Evolutionary conservation across 1,139 yeast species (phyloP).

Genomic region (Magnusiomyces sp.): DNA sequence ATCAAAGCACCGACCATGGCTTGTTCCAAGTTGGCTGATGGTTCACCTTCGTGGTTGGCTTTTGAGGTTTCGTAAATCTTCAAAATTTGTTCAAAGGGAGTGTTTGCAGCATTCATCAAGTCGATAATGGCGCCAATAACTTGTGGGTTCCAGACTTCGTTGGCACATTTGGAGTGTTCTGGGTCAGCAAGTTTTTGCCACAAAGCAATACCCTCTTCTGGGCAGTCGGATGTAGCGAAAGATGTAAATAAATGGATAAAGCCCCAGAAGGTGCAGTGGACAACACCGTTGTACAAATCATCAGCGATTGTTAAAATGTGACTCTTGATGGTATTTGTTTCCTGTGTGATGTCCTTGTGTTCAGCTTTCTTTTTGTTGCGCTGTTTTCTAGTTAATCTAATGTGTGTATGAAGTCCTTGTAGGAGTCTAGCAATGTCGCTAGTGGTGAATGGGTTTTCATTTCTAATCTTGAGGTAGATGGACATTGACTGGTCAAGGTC

Average conservation of each 20-base stretch:
- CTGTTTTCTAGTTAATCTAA: slow-evolving; percentile 12
- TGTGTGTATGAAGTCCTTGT: slow-evolving; percentile 23
- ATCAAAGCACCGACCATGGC: slow-evolving; percentile 58
- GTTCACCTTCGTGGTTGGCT: slow-evolving; percentile 22
- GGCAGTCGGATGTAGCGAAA: slow-evolving; percentile 46
- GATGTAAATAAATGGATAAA: slow-evolving; percentile 50
- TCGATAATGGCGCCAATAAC: slow-evolving; percentile 70
- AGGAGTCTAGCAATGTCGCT: slow-evolving; percentile 22
- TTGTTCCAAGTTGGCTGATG: slow-evolving; percentile 41
- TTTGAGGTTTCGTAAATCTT: slow-evolving; percentile 39
- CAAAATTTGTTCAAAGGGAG: slow-evolving; percentile 51
- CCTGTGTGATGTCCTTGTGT: slow-evolving; percentile 11
- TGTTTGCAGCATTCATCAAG: slow-evolving; percentile 53
- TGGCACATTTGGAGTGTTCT: slow-evolving; percentile 8
- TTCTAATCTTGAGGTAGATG: slow-evolving; percentile 21
- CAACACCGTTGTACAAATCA: slow-evolving; percentile 40
- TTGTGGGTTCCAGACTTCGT: slow-evolving; percentile 37
- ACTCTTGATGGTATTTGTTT: slow-evolving; percentile 12
- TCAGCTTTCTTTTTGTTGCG: slow-evolving; percentile 14
- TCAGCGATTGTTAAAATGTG: slow-evolving; percentile 32
- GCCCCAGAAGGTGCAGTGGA: slow-evolving; percentile 42
- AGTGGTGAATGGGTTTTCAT: slow-evolving; percentile 18
- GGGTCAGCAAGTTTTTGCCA: slow-evolving; percentile 32
- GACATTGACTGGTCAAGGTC: slow-evolving; percentile 24
- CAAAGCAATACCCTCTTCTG: slow-evolving; percentile 45